Conservation (phyloP, 2,329 filamentous ascomycete genomes). For the Cyphellophora attinorum region DNA sequence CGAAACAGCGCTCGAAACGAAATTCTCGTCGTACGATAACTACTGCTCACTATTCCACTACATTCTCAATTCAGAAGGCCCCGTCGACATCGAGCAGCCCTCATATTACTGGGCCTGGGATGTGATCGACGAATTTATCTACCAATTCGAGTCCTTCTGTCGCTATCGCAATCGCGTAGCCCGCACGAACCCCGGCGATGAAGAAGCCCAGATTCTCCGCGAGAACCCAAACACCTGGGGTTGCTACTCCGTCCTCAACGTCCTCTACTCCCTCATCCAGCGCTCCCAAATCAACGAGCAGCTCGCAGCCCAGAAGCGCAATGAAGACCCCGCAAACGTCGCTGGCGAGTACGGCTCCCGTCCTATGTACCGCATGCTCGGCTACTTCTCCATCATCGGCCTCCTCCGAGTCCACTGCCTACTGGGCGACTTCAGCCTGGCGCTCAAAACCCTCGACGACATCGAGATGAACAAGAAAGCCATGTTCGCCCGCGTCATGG, state of each 20-base stretch:
- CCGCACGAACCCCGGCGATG: constrained; percentile 69
- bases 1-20: constrained; percentile 89
- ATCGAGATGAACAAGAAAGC: constrained; percentile 99
- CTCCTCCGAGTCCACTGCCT: constrained; percentile 92
- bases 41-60: constrained; percentile 99
- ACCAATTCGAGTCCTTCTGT: constrained; percentile 99
- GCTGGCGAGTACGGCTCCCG: constrained; percentile 93
- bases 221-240: constrained; percentile 99
- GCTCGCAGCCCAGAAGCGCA: constrained; percentile 85
- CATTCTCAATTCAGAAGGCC: constrained; percentile 98
- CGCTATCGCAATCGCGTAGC: constrained; percentile 90
- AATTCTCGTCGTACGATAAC: constrained; percentile 97
- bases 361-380: constrained; percentile 94
- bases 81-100: constrained; percentile 90
- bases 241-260: constrained; percentile 98
- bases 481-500: constrained; percentile 99
- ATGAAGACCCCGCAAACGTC: constrained; percentile 77
- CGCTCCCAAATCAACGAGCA: constrained; percentile 97
- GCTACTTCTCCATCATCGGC: constrained; percentile 98
- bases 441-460: constrained; percentile 96
- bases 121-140: constrained; percentile 99
- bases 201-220: constrained; percentile 81
- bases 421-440: constrained; percentile 93
- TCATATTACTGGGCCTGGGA: constrained; percentile 99
- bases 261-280: constrained; percentile 98